Base-by-base conservation (phyloP, 2,329 filamentous ascomycete genomes). In the Fusarium chaquense region DNA sequence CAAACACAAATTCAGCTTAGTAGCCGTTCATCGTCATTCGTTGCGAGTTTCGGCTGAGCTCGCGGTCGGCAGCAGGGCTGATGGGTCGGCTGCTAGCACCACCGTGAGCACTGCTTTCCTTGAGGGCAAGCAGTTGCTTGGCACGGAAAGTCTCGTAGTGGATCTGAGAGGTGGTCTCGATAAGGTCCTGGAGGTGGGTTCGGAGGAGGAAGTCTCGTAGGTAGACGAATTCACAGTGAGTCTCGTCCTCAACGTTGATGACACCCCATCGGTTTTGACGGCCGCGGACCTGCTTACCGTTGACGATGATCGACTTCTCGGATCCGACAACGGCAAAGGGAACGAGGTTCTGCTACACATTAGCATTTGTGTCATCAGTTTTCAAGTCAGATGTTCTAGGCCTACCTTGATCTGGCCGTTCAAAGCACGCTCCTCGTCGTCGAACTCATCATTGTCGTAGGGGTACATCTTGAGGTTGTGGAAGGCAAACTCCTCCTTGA, bases 391-490 rank as follows among this genome's bases (percentile, higher is more conserved):
- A 16, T 28, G 11, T 22, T 3, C 11, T 26, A 10, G 16, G 76
- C 83, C 66, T 83, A 97, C 94, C 92, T 98, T 98, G 85, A 99
- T 99, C 80, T 97, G 93, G 63, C 89, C 90, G 85, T 98, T 98
- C 83, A 97, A 86, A 67, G 91, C 90, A 76, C 93, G 91, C 86
- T 99, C 96, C 86, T 99, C 96, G 71, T 96, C 92, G 79, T 99
- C 96, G 76, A 98, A 91, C 87, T 99, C 96, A 77, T 99, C 96
- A 80, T 98, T 98, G 82, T 99, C 96, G 82, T 99, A 99, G 65
- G 96, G 96, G 87, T 97, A 99, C 96, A 99, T 99, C 88, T 97
- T 95, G 78, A 99, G 89, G 87, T 98, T 98, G 89, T 99, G 96
- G 91, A 99, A 99, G 62, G 93, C 86, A 81, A 99, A 99, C 83